Conservation (phyloP, 1,284 basidiomycete species). For the Spongispora temasekensis region DNA sequence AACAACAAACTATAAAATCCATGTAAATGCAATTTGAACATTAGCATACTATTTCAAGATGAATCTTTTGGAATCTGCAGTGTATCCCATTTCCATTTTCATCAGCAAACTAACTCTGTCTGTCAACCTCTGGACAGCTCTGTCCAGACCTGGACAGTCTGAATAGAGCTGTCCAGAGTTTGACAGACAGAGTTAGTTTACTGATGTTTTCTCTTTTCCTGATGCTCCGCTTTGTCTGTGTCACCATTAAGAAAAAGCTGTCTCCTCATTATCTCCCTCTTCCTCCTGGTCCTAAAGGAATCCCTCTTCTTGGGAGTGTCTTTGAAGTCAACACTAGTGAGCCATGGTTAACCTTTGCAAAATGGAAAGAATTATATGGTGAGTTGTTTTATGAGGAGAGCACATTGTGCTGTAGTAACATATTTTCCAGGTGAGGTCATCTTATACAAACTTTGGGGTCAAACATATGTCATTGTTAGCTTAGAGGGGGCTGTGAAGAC, state of each 20-base stretch:
- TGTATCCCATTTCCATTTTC: constrained; percentile 1
- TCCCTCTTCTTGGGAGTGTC: constrained; percentile 32
- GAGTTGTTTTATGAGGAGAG: neutral
- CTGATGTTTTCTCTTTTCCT: too few species aligned
- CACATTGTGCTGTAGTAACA: neutral
- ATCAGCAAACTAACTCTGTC: too few species aligned
- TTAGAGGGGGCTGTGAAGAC: constrained; percentile 21
- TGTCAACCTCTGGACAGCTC: too few species aligned
- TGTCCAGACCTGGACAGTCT: too few species aligned
- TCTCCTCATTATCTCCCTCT: constrained; percentile 22
- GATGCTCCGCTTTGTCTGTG: constrained; percentile 6
- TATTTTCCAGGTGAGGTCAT: constrained; percentile 22
- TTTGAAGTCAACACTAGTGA: constrained; percentile 24
- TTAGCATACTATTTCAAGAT: constrained; percentile 5
- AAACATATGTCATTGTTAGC: constrained; percentile 24
- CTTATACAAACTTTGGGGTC: constrained; percentile 20
- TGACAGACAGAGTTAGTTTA: too few species aligned
- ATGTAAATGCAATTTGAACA: too few species aligned
- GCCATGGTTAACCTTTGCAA: constrained; percentile 33
- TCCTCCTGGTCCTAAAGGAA: constrained; percentile 31
- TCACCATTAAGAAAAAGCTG: constrained; percentile 4
- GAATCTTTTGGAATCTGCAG: constrained; percentile 1
- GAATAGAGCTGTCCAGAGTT: too few species aligned
- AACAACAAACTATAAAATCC: constrained; percentile 9
- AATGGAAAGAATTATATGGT: constrained; percentile 31